Evolutionary conservation across 768 basidiomycete species (phyloP), one percentile per base, ranked within the genome.

Genomic region (Tulasnella sp.): DNA sequence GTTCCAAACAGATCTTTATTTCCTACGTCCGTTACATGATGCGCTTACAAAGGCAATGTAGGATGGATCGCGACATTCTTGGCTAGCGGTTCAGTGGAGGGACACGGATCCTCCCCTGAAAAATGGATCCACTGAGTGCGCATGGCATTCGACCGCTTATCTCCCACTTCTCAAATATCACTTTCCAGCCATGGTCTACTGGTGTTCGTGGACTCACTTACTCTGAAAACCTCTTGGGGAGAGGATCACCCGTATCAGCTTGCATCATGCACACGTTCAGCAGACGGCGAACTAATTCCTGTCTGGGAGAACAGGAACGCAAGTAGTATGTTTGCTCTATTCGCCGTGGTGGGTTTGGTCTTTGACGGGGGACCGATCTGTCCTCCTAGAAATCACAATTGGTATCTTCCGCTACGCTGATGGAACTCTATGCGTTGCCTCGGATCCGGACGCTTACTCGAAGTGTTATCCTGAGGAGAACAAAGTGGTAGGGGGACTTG

Each of bases 311-410:
- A 58, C 4, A 3, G 19, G 8, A 22, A 58, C 19, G 3, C 54
- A 14, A 3, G 54, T 31, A 2, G 29, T 25, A 9, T 3, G n/a
- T 58, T 6, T 15, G 22, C 1, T 4, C 15, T 17, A 45, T 19
- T 45, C 0, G 15, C 1, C 6, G 5, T 2, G 11, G 15, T 0
- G n/a, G n/a, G n/a, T n/a, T n/a, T n/a, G n/a, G n/a, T n/a, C n/a
- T n/a, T n/a, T n/a, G n/a, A n/a, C n/a, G n/a, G n/a, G n/a, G n/a
- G n/a, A n/a, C n/a, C n/a, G n/a, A n/a, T n/a, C n/a, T n/a, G n/a
- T n/a, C n/a, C n/a, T n/a, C n/a, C n/a, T n/a, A 49, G 49, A n/a
- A 22, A 49, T n/a, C 22, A 22, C 49, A 0, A 19, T 49, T n/a
- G 17, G 4, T 17, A 4, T 22, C 15, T 49, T 49, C 49, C 22